Conservation (phyloP, 345 rosid genomes). For the Boechera divaricarpa region DNA sequence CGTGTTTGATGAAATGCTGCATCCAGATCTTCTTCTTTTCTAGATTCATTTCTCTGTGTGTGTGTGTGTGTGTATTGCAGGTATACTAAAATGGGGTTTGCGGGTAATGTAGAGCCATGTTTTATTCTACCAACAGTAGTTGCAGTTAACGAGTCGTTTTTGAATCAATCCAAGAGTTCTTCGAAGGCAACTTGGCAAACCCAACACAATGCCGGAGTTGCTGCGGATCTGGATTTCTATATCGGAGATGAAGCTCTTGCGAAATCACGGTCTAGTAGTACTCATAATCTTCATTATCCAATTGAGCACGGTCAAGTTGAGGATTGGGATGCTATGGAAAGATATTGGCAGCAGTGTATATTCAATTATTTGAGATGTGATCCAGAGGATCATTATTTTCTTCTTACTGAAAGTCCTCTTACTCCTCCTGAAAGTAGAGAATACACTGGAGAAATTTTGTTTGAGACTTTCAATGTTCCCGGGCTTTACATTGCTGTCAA, state of each 20-base stretch:
- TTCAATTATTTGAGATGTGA: slow-evolving; percentile 93
- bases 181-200: slow-evolving; percentile 76
- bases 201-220: slow-evolving; percentile 92
- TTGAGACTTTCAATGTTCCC: slow-evolving; percentile 92
- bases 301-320: slow-evolving; percentile 89
- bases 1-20: slow-evolving; percentile 54
- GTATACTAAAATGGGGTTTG: slow-evolving; percentile 94
- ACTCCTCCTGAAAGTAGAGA: slow-evolving; percentile 97
- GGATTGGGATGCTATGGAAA: slow-evolving; percentile 98
- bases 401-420: slow-evolving; percentile 95
- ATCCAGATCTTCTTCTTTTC: slow-evolving; percentile 14
- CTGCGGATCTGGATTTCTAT: slow-evolving; percentile 95
- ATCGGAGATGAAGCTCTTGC: slow-evolving; percentile 87
- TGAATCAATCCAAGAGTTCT: slow-evolving; percentile 72
- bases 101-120: slow-evolving; percentile 98
- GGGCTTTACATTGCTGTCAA: slow-evolving; percentile 98
- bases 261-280: slow-evolving; percentile 74
- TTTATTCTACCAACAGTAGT: slow-evolving; percentile 91
- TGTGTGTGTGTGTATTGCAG: slow-evolving; percentile 49
- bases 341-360: slow-evolving; percentile 97
- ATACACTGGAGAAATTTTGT: slow-evolving; percentile 94
- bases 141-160: slow-evolving; percentile 84
- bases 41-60: neutral
- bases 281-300: slow-evolving; percentile 80
- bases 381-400: slow-evolving; percentile 98